Conservation (phyloP, 805 yeast genomes). For the Torulaspora indica region DNA sequence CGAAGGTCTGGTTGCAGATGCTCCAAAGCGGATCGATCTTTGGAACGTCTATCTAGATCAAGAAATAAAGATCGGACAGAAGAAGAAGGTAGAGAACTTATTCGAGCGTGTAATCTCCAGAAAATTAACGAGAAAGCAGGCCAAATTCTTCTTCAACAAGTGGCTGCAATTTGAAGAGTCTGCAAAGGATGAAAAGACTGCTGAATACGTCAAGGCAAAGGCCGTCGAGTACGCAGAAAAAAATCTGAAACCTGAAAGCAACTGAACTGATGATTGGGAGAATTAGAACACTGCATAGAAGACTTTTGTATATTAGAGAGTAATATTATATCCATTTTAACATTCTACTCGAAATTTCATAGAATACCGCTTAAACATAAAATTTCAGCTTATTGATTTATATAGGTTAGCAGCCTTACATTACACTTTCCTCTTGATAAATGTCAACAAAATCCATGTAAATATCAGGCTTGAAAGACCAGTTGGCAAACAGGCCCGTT, state of each 20-base stretch:
- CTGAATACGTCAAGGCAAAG: constrained; percentile 82
- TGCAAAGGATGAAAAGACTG: constrained; percentile 59
- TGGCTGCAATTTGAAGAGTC: constrained; percentile 82
- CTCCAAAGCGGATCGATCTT: constrained; percentile 84
- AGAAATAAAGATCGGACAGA: constrained; percentile 70
- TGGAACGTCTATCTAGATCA: constrained; percentile 96
- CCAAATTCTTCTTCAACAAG: constrained; percentile 88
- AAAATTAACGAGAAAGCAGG: constrained; percentile 79
- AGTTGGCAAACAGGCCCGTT: constrained; percentile 49
- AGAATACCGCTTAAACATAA: no score
- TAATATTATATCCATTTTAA: no score
- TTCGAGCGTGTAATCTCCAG: constrained; percentile 71
- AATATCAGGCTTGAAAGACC: constrained; percentile 84
- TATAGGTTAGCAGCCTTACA: background rate
- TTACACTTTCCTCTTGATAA: constrained; percentile 16
- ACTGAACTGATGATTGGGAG: background rate
- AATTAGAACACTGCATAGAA: background rate
- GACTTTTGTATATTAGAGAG: constrained; percentile 3
- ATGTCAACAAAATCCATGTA: constrained; percentile 42
- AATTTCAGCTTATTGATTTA: no score
- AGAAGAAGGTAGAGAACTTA: constrained; percentile 64
- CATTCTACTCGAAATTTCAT: no score
- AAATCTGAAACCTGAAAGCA: constrained; percentile 13
- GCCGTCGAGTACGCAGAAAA: constrained; percentile 70
- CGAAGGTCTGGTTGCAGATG: constrained; percentile 86